Evolutionary conservation across 192 early-diverging fungal genomes (phyloP), one percentile per base, ranked within the genome.

Genomic region (Physocladia obscura): DNA sequence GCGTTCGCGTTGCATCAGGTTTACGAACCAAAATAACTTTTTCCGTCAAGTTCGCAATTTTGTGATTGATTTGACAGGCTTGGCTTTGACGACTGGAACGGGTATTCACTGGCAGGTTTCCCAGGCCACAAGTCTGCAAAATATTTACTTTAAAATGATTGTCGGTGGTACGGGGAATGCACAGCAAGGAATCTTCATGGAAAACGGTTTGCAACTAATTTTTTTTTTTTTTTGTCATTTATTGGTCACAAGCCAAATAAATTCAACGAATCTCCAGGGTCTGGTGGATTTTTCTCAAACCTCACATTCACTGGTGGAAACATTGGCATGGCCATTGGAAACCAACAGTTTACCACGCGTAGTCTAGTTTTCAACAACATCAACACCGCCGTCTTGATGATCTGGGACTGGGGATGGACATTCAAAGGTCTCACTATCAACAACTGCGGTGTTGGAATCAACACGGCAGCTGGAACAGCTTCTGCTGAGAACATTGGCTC

Each of bases 351-450:
- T 50, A 76, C 74, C 3, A 55, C 57, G 3, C 48, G 79, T 26
- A 70, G 68, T 34, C 13, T 81, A 56, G 67, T 57, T 39, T 77
- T 81, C 60, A 79, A 64, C 29, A 31, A 49, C 29, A 44, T 34
- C 38, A 47, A 81, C 36, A 81, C 79, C 17, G 79, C 58, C 36
- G 54, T 81, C 44, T 60, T 60, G 27, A 52, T 81, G 44, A 78
- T 62, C 55, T 81, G 79, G 79, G 73, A 81, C 52, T 81, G 79
- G 79, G 56, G 19, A 17, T 81, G 79, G 79, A 74, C 71, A 2
- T 81, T 82, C 32, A 72, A 81, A 50, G 27, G 30, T 17, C 21
- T 81, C 3, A 37, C 30, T 15, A 68, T 81, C 35, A 62, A 68
- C 62, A 78, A 74, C n/a, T 77, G 70, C 49, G 35, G 74, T 11